Evolutionary conservation across 1,284 basidiomycete genomes (phyloP), one percentile per base, ranked within the genome.

Genomic region (Neonothopanus nambi): DNA sequence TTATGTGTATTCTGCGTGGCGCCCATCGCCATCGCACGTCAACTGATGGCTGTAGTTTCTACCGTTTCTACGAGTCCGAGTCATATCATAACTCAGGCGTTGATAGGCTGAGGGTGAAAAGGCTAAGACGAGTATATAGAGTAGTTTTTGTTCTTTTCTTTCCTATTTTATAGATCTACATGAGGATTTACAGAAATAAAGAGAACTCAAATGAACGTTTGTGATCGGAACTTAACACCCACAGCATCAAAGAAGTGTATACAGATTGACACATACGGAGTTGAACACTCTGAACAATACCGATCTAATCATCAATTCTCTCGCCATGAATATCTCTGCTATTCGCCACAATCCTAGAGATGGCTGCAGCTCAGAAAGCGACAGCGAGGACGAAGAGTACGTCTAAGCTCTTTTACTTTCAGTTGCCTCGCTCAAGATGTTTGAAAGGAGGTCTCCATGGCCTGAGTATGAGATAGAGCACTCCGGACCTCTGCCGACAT

Each of bases 301-400:
- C 30, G 21, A 42, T 30, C 43, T 30, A 28, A 17, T 45, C 43
- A 28, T 45, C 24, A n/a, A 20, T 20, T 26, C 26, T 26, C 43
- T 17, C n/a, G n/a, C 17, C 43, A 54, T 54, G 52, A 48, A 54
- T 21, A 48, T 48, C 37, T 54, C 52, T 36, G 52, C 52, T 28
- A 18, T 54, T 33, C 45, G 52, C 18, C 52, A 54, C 20, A 48
- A 48, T 41, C 26, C 51, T 37, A 38, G 42, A 33, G 51, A 53
- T 13, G 18, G 28, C 5, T 18, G 18, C 11, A 48, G 45, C 30
- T 47, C 45, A 2, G 52, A 54, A 35, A 47, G 45, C 39, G 52
- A 54, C 21, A 28, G 24, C 18, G 52, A 51, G 20, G 50, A 48
- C 20, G 45, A 48, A 41, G 52, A 54, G 52, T 41, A 28, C 15